Conservation (phyloP, 306 rosid genomes). For the Cyclanthera cordifolia region DNA sequence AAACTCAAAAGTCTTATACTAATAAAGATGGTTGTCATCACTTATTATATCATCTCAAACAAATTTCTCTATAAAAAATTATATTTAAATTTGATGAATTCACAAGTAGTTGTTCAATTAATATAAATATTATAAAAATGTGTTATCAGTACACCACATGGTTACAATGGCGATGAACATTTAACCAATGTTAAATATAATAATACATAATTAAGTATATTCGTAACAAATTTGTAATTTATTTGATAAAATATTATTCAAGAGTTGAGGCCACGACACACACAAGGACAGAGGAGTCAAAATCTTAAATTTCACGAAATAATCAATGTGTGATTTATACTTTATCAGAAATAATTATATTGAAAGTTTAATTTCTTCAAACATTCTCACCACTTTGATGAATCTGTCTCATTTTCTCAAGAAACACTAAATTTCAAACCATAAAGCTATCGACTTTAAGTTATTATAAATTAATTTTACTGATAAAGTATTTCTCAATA, state of each 20-base stretch:
- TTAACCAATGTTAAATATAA: neutral
- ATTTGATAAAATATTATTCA: neutral
- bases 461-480: neutral
- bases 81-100: too few species aligned
- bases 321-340: neutral
- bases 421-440: neutral
- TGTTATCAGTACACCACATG: too few species aligned
- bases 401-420: neutral
- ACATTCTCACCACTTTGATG: neutral
- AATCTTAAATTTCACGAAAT: neutral
- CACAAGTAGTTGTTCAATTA: too few species aligned
- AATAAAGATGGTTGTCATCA: too few species aligned
- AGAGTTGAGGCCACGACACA: neutral
- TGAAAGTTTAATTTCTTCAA: neutral
- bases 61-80: too few species aligned
- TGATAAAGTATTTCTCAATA: neutral
- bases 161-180: too few species aligned
- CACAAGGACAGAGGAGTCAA: neutral
- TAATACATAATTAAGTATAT: too few species aligned
- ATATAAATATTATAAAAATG: too few species aligned
- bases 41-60: too few species aligned
- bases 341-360: neutral
- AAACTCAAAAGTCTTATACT: too few species aligned
- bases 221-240: neutral
- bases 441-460: neutral